A percentile compares a stretch with the other conserved stretches of the same genome.
These are phyloP conservation scores for Trametes sanguinea DNA, from an alignment of 768 basidiomycete species.

Conservation along the genomic window DNA sequence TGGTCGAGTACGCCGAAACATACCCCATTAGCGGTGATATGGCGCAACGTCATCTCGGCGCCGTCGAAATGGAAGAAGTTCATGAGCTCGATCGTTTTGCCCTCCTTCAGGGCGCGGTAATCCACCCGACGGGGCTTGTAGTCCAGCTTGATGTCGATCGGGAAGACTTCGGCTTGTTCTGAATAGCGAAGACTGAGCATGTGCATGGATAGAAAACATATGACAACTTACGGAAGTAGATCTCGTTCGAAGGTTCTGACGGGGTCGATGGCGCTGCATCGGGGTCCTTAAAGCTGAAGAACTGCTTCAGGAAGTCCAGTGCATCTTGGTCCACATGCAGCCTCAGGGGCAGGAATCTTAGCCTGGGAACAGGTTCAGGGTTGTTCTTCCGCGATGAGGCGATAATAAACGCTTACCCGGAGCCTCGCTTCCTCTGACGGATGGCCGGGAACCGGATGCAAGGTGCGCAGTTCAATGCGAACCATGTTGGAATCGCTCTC, in stretches of 20 bases:
- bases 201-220: background rate
- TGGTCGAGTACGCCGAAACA: background rate
- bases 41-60: slow-evolving; percentile 95
- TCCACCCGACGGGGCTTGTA: slow-evolving; percentile 98
- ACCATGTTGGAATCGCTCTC: slow-evolving; percentile 95
- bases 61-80: slow-evolving; percentile 99
- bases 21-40: slow-evolving; percentile 90
- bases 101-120: slow-evolving; percentile 86
- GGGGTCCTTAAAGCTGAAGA: slow-evolving; percentile 84
- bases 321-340: slow-evolving; percentile 98
- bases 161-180: slow-evolving; percentile 96
- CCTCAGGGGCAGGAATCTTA: slow-evolving; percentile 88
- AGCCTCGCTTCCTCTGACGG: slow-evolving; percentile 77
- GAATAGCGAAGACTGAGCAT: slow-evolving; percentile 2
- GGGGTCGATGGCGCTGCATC: slow-evolving; percentile 41
- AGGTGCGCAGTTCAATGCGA: slow-evolving; percentile 74
- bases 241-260: slow-evolving; percentile 47
- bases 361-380: slow-evolving; percentile 49
- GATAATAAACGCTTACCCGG: slow-evolving; percentile 51
- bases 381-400: background rate
- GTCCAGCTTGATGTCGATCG: slow-evolving; percentile 93
- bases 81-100: slow-evolving; percentile 95
- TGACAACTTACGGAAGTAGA: slow-evolving; percentile 68
- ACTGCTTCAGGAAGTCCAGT: slow-evolving; percentile 95
- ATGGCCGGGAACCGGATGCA: slow-evolving; percentile 70